A percentile compares a stretch with the other conserved stretches of the same genome.
Conservation (phyloP, 352 stramenopile genomes). For the Phytophthora aleatoria region DNA sequence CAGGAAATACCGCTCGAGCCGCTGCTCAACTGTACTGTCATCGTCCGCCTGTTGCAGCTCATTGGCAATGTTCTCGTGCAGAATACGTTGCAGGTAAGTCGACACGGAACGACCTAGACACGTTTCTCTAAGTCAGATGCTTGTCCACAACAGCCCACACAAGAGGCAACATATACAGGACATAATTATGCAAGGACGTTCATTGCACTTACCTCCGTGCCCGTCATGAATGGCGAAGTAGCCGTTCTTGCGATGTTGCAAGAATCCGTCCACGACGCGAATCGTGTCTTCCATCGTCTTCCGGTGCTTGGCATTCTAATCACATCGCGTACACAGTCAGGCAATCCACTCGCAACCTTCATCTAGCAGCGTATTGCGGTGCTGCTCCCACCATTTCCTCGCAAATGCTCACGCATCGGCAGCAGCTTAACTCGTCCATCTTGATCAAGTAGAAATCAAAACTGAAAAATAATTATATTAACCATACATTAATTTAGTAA, state of each 20-base stretch:
- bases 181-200: neutral
- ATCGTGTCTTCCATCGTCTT: slow-evolving; percentile 88
- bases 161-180: neutral
- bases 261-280: slow-evolving; percentile 74
- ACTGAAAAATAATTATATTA: neutral
- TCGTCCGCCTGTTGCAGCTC: slow-evolving; percentile 50
- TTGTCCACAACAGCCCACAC: neutral
- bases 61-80: slow-evolving; percentile 66
- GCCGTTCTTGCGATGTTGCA: slow-evolving; percentile 54
- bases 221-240: slow-evolving; percentile 84
- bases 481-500: neutral
- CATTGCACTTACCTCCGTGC: slow-evolving; percentile 58
- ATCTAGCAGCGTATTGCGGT: neutral
- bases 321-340: neutral
- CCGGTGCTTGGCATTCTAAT: slow-evolving; percentile 69
- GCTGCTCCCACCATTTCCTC: slow-evolving; percentile 69
- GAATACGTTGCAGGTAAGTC: slow-evolving; percentile 61
- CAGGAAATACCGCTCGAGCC: slow-evolving; percentile 54
- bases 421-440: slow-evolving; percentile 56
- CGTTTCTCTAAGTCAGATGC: neutral
- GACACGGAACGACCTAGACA: slow-evolving; percentile 68
- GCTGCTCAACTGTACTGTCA: slow-evolving; percentile 56
- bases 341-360: neutral
- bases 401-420: slow-evolving; percentile 66
- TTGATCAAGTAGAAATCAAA: slow-evolving; percentile 14